Evolutionary conservation across 2,329 filamentous ascomycete species (phyloP), one percentile per base, ranked within the genome.

Genomic region (Mollisiaceae sp.): DNA sequence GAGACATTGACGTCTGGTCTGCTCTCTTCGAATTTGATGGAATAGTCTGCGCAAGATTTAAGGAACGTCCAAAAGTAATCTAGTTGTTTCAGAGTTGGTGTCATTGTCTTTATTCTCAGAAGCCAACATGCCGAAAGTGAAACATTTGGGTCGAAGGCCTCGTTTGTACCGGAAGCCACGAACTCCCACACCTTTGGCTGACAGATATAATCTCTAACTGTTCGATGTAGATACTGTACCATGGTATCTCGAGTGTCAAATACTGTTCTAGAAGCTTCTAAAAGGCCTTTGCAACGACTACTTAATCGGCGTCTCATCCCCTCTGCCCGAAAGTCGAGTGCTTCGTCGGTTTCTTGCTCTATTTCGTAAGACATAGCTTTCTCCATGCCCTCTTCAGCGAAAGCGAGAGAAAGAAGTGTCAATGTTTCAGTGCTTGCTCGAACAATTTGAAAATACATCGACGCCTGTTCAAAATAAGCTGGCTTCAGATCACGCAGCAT

Each of bases 251-350:
- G 9, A 8, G 47, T n/a, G 1, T 62, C 32, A 4, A n/a, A 18
- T 43, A 22, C 43, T 20, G 24, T 27, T 32, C 6, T 32, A 11
- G 60, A 38, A 15, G 56, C 62, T 64, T 71, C 68, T n/a, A 70
- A 32, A 9, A 72, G 63, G 8, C 66, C 68, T 60, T 70, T 65
- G 56, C 68, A 72, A 9, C 70, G 64, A 52, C 64, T 65, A 43
- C 62, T 70, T 12, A 71, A 24, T 6, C 69, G 64, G n/a, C 64
- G 59, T 39, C 65, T 52, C 62, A 69, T 71, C 22, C 35, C 55
- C 24, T 71, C 62, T 18, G 32, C 57, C 8, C 65, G 57, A 47
- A 61, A 60, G 9, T 38, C 6, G 4, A 60, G 45, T 27, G 68
- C 60, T 15, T 65, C 60, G 27, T 6, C 38, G 4, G 62, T 14